Evolutionary conservation across 192 early-diverging fungal genomes (phyloP), one percentile per base, ranked within the genome.

Genomic region (Gamsiella multidivaricata): DNA sequence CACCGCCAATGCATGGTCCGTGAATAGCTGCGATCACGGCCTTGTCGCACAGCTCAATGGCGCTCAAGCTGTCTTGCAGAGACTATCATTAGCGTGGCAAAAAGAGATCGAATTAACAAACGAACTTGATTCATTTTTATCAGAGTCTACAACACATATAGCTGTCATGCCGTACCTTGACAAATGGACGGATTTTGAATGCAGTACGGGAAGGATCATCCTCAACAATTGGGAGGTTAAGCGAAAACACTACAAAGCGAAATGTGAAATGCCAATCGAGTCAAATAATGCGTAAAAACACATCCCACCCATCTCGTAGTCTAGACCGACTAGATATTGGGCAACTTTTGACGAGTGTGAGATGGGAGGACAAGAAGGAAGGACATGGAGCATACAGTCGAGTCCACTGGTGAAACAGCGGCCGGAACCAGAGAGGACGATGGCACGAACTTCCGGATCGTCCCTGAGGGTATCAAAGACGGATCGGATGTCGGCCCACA

Each of bases 1-100:
- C 90, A 39, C 87, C 93, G 8, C 96, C 96, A 72, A 97, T 86
- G 75, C 95, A 96, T 2, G 80, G 85, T 41, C 91, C 91, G 61
- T 98, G 94, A 57, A 97, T 81, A 14, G 87, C 94, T n/a, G 86
- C 92, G 69, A 99, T 92, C 5, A 99, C 95, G 17, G 96, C 93
- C 71, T 93, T 92, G 65, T 91, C 84, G 70, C 95, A 97, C 25
- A 67, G 55, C 79, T 98, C 96, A 51, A 97, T 90, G 11, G 90
- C 88, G 17, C 88, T 91, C 59, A 98, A 86, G 7, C 86, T 76
- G 41, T 84, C 85, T 86, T 94, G 93, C 46, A 88, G 84, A 9
- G 25, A 23, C 81, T 85, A 31, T 47, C 56, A n/a, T n/a, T n/a
- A n/a, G n/a, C n/a, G n/a, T 3, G 7, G 22, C 10, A 3, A 55